Evolutionary conservation across 352 stramenopile species (phyloP), one percentile per base, ranked within the genome.

Genomic region (Thalassiosira exigua): DNA sequence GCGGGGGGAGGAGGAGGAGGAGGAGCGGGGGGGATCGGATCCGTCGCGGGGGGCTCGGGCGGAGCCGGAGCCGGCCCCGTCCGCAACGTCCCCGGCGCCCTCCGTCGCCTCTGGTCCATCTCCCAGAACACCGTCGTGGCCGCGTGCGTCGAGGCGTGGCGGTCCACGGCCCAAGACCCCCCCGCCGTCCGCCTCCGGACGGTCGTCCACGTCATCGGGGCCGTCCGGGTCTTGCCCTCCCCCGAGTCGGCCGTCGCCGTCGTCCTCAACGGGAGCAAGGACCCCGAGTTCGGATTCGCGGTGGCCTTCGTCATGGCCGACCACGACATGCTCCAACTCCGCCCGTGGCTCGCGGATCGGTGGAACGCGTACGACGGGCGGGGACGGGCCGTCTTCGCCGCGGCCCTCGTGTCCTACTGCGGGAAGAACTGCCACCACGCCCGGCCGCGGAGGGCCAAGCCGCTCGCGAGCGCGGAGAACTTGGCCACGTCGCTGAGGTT

Each of bases 231-330:
- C 14, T 46, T 92, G 30, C 86, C 81, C 9, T 85, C 69, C 36
- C 85, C 85, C 1, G 74, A 87, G 32, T 69, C 80, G 65, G 83
- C 84, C 19, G 77, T 90, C 42, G 72, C 66, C 0, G 84, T 70
- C 0, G 76, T 92, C 42, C 53, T 93, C 24, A 87, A 86, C 56
- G 81, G 82, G 14, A 89, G 74, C 46, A 90, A 92, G 60, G 87
- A 94, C 72, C 68, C 69, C 11, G 87, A 94, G 53, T 93, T 93
- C 57, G 87, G 76, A 24, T 84, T 92, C 53, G 80, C 85, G 0
- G 76, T 91, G 29, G 85, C 85, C 14, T 92, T 89, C 71, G 74
- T 90, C 0, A 91, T 92, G 87, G 81, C 86, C 0, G 90, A 94
- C 56, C 84, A 92, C 66, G 81, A 92, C 19, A 88, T 89, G 54